Evolutionary conservation across 139 green algal genomes (phyloP), one percentile per base, ranked within the genome.

Genomic region (Parachlorella kessleri): DNA sequence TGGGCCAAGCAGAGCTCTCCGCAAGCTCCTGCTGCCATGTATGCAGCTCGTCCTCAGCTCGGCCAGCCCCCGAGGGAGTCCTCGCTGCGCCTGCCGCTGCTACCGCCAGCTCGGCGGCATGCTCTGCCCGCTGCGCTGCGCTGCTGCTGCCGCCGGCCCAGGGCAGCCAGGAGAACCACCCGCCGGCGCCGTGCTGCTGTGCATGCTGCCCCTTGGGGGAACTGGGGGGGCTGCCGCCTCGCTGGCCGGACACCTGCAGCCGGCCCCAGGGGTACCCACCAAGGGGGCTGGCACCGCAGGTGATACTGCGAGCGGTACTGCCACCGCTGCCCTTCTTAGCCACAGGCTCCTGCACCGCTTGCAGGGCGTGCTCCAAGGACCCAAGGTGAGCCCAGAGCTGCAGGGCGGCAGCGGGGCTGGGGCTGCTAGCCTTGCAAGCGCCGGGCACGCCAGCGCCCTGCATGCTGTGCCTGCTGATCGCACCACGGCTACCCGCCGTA

Each of bases 121-220:
- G 70, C 72, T 69, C 21, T 9, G 72, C 72, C 28, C 55, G 55
- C 55, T 55, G 54, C 2, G 65, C 65, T 30, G 66, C 6, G 32
- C 64, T 35, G 65, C 66, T 48, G 3, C 75, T 33, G 65, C 66
- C 66, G 3, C 75, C 35, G 2, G 35, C 64, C 75, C 75, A 80
- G 41, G 59, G 66, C 53, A 81, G 75, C 75, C 75, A 81, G 48
- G 36, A 42, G 35, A 81, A 75, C 75, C 75, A 81, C 3, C 75
- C 66, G 0, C 63, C 63, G 48, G 48, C 48, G 48, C 48, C 48
- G n/a, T n/a, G n/a, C n/a, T n/a, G n/a, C n/a, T n/a, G n/a, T n/a
- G n/a, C n/a, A 59, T 59, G 48, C 21, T 59, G 48, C 48, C 14
- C 48, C 21, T 59, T 59, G 48, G 48, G 48, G 14, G 48, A 59